A percentile compares a stretch with the other conserved stretches of the same genome.
Conservation (phyloP, 306 rosid genomes). For the Carpinus viminea region DNA sequence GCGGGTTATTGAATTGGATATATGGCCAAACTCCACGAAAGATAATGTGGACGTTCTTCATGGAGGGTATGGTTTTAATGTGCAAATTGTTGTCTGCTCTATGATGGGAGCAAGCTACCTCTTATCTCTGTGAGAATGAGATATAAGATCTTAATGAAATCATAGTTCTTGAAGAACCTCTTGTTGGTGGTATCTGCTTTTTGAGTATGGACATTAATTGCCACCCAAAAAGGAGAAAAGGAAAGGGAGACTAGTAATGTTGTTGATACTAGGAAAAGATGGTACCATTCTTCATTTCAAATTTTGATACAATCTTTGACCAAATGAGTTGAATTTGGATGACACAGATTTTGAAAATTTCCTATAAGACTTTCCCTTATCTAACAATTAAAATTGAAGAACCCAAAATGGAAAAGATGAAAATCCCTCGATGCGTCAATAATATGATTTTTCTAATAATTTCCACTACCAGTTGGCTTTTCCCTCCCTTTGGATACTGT, state of each 20-base stretch:
- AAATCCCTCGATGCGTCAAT: neutral
- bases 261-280: neutral
- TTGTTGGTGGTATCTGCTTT: neutral
- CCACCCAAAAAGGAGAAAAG: neutral
- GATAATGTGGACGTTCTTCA: slow-evolving; percentile 87
- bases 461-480: neutral
- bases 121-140: neutral
- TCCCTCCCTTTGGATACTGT: neutral
- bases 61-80: slow-evolving; percentile 57
- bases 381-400: neutral
- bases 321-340: neutral
- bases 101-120: neutral
- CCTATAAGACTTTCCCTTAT: neutral
- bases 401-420: neutral
- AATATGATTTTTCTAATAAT: neutral
- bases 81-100: slow-evolving; percentile 3
- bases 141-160: neutral
- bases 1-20: slow-evolving; percentile 89
- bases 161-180: neutral
- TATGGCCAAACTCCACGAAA: slow-evolving; percentile 91
- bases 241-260: neutral
- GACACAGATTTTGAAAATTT: neutral
- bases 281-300: neutral
- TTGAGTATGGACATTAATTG: neutral
- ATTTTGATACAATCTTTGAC: neutral